These are phyloP conservation scores for Pseudogymnoascus sp. DNA, from an alignment of 2,329 filamentous ascomycete species.

Conservation along the genomic window DNA sequence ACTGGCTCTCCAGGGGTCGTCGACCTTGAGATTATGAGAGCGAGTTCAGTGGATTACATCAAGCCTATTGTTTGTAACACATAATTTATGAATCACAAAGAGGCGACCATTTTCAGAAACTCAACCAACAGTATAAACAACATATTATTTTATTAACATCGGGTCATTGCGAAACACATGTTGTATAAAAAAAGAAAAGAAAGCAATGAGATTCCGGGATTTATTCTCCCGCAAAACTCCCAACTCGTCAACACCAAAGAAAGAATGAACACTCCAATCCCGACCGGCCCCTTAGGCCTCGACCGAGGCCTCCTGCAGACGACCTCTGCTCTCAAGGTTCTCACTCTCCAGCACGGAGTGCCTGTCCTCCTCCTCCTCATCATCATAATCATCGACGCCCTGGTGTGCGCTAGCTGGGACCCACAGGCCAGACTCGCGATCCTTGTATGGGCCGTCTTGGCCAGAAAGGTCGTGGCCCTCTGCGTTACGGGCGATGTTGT, in stretches of 20 bases:
- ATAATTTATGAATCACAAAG: not conserved
- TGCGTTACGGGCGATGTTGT: slow-evolving; percentile 57
- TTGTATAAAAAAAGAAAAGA: slow-evolving; percentile 1
- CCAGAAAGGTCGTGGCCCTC: slow-evolving; percentile 75
- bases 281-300: slow-evolving; percentile 22
- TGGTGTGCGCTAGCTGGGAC: slow-evolving; percentile 62
- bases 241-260: slow-evolving; percentile 9
- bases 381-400: slow-evolving; percentile 49
- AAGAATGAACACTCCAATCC: slow-evolving; percentile 4
- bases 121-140: slow-evolving; percentile 4
- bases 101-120: not conserved
- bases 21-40: not conserved
- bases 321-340: slow-evolving; percentile 47
- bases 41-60: not conserved
- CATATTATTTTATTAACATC: slow-evolving; percentile 10
- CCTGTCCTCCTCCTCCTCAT: slow-evolving; percentile 57
- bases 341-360: slow-evolving; percentile 48
- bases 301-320: slow-evolving; percentile 43
- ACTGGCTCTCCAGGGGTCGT: not conserved
- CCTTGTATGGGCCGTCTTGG: slow-evolving; percentile 73
- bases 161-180: slow-evolving; percentile 7
- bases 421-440: slow-evolving; percentile 73
- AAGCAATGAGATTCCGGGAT: slow-evolving; percentile 8
- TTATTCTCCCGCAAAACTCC: slow-evolving; percentile 6
- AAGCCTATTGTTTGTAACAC: not conserved